These are phyloP conservation scores for Tuber calosporum DNA, from an alignment of 495 filamentous ascomycete species.

Conservation along the genomic window DNA sequence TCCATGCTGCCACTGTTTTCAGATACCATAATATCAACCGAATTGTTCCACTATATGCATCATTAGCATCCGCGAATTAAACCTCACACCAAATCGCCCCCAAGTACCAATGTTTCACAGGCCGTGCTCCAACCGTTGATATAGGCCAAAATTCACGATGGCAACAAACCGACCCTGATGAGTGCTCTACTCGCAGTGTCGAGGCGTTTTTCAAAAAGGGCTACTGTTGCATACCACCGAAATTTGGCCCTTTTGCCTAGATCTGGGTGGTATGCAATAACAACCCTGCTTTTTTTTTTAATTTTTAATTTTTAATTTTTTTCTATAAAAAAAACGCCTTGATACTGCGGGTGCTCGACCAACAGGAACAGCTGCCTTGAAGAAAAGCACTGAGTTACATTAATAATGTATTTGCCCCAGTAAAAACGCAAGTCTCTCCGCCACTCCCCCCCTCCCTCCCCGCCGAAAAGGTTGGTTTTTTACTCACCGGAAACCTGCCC, in stretches of 20 bases:
- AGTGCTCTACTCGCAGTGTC: neutral
- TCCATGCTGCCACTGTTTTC: neutral
- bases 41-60: neutral
- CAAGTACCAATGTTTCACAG: neutral
- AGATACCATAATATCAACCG: neutral
- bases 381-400: neutral
- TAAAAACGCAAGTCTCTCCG: neutral
- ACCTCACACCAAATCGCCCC: neutral
- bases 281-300: neutral
- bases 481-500: neutral
- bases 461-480: neutral
- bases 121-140: neutral
- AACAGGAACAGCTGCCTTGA: neutral
- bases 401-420: neutral
- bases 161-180: neutral
- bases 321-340: neutral
- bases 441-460: neutral
- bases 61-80: neutral
- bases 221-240: neutral
- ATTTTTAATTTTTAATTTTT: no score
- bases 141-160: conserved; percentile 4
- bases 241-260: neutral
- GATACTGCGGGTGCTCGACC: neutral
- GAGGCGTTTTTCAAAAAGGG: neutral
- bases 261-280: neutral